Evolutionary conservation across 2,329 filamentous ascomycete species (phyloP), one percentile per base, ranked within the genome.

Genomic region (Fusarium piperis): DNA sequence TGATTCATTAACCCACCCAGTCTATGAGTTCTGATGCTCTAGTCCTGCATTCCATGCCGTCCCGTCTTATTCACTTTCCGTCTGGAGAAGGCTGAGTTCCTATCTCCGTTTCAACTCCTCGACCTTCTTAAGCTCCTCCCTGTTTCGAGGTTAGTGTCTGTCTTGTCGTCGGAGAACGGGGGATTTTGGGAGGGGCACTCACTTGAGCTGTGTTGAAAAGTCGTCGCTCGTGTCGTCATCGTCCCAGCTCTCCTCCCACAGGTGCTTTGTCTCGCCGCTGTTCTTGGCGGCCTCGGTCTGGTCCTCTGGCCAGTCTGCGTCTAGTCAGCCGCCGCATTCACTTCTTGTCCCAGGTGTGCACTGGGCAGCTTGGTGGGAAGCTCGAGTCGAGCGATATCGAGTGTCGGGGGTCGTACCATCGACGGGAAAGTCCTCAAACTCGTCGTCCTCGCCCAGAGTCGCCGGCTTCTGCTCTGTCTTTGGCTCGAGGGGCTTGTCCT

Each of bases 171-270:
- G 6, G 38, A 6, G 39, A 39, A 16, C 39, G 18, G 2, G 35
- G 18, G 57, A 13, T 44, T 36, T 20, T 26, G 28, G 39, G 39
- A 41, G 38, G 44, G 44, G 38, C 44, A 86, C 92, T 74, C 83
- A 97, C 95, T 94, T 97, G 79, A 99, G 85, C 86, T 98, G 95
- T 78, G 93, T 90, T 13, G 94, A 96, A 82, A 99, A 99, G 79
- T 99, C 96, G 80, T 99, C 96, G 78, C 89, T 96, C 74, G 94
- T 96, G 83, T 98, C 96, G 81, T 98, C 95, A 79, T 99, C 96
- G 80, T 99, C 96, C 96, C 96, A 99, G 87, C 94, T 98, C 87
- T 99, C 96, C 84, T 99, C 96, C 96, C 96, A 99, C 61, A 99
- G 86, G 85, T 98, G 95, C 81, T 88, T 85, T 72, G 86, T 87